A percentile compares a stretch with the other conserved stretches of the same genome.
phyloP scores from a whole-genome alignment of 495 filamentous ascomycete species.

The Aspergillus bertholletiae region DNA sequence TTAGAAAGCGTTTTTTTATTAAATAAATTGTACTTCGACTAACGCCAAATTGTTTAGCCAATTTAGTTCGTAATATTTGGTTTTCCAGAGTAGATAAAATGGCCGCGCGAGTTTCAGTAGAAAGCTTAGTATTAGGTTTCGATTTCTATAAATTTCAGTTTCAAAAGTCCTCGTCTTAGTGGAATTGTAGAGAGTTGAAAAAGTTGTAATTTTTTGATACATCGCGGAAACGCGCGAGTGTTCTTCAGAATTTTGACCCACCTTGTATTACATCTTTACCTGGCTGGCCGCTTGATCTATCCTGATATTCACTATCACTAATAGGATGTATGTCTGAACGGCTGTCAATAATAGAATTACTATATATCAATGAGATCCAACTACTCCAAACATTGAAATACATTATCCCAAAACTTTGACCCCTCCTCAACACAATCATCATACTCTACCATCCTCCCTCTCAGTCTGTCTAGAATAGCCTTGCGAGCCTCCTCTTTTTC shows the following conservation, averaged over 20 bases:
- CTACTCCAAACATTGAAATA: background rate
- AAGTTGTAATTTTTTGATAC: background rate
- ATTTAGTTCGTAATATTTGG: background rate
- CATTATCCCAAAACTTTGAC: background rate
- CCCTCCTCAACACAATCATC: background rate
- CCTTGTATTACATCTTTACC: no score
- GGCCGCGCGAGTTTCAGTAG: background rate
- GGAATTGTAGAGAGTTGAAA: conserved; percentile 1
- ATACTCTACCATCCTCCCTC: background rate
- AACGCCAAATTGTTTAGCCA: background rate
- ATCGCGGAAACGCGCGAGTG: no score
- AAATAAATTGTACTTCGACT: background rate
- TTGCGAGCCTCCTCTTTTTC: background rate
- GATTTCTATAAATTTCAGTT: conserved; percentile 3
- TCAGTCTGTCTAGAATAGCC: background rate
- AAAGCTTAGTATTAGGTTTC: background rate
- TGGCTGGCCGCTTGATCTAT: no score
- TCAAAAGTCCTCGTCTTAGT: background rate
- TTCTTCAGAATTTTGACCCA: no score
- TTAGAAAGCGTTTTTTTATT: background rate
- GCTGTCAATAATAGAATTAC: no score
- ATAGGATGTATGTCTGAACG: no score
- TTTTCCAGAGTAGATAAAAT: background rate
- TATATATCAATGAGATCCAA: no score
- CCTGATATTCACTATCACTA: no score